Base-by-base conservation (phyloP, 1,284 basidiomycete species). In the Exobasidium rhododendri region DNA sequence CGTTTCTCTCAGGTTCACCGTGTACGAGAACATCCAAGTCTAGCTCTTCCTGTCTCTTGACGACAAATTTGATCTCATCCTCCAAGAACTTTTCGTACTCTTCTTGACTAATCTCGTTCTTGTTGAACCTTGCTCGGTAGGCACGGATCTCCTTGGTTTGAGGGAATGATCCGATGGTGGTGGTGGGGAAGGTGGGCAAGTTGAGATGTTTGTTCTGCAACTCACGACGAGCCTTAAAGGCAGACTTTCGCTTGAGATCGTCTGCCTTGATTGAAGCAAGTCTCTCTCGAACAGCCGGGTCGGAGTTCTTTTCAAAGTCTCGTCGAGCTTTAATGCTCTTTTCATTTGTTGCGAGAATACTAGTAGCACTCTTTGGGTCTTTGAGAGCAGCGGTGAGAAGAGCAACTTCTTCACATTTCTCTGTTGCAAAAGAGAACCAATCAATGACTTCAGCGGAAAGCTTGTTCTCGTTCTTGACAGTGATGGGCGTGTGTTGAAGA, bases 41-140 rank as follows among this genome's bases (percentile, higher is more conserved):
- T 71, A 94, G 86, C 81, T 87, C 88, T 86, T 98, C 94, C 83
- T 99, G 96, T 90, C 96, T 92, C 73, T 88, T 86, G 73, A 98
- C 94, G 69, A 96, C 94, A 68, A 83, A 82, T 84, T 96, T 87
- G 78, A 99, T 93, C 85, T 98, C 96, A 84, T 94, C 90, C 86
- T 94, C 90, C 84, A 99, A 94, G 85, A 98, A 98, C 77, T 91
- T 87, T 75, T 98, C 92, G 84, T 99, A 99, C 83, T 97, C 85
- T 67, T 86, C 87, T 79, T 86, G 81, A 65, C 89, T 89, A 81
- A 98, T 85, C 81, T 97, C 92, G 74, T 88, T 87, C 86, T 98
- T 99, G 83, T 86, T 88, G 80, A 94, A 79, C 46, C 70, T 68
- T 20, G 75, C 73, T 58, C 77, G 74, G 67, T 75, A 70, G 59